Base-by-base conservation (phyloP, 768 basidiomycete genomes). In the Tylopilus vinaceipallidus region DNA sequence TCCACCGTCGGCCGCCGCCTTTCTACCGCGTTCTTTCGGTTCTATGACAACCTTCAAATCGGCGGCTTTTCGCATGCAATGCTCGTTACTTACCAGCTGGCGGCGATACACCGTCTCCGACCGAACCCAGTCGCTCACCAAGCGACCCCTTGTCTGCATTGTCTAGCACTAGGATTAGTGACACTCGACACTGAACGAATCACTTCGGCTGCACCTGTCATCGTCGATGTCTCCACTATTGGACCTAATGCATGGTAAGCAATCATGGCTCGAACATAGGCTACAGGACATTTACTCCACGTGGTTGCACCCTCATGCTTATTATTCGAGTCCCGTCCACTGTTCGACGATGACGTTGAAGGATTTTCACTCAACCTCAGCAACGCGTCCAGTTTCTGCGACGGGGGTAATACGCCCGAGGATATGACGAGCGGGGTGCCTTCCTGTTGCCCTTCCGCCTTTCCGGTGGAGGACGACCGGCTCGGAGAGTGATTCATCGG, bases 381-480 rank as follows among this genome's bases (percentile, higher is more conserved):
- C 32, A 64, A 35, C 30, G 50, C 64, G n/a, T 64, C 63, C 51
- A 66, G 35, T 16, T 57, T 57, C 42, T 65, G 60, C 20, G 56
- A 55, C 11, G 47, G 38, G 0, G 58, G 50, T 24, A 56, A 20
- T 43, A 53, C 29, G 37, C n/a, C 56, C 4, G 58, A 57, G 30
- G 63, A 57, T 5, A 52, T 42, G 2, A 54, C 7, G 17, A 66
- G 48, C 11, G 62, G 27, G 17, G 49, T 42, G n/a, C 51, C 61
- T 40, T 57, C 62, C 11, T 50, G 26, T 9, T 50, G 40, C 17
- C 46, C 53, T 47, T 66, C 61, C 16, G 48, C 42, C 54, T 61
- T 64, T 43, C 60, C 61, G 44, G 63, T 47, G 9, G 75, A 77
- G 24, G 74, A 64, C 22, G 72, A 66, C 9, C 73, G 73, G 55